Percentiles rank a stretch among this genome's conserved stretches.
phyloP scores from a whole-genome alignment of 768 basidiomycete genomes.

The Phanerodontia chrysosporium region DNA sequence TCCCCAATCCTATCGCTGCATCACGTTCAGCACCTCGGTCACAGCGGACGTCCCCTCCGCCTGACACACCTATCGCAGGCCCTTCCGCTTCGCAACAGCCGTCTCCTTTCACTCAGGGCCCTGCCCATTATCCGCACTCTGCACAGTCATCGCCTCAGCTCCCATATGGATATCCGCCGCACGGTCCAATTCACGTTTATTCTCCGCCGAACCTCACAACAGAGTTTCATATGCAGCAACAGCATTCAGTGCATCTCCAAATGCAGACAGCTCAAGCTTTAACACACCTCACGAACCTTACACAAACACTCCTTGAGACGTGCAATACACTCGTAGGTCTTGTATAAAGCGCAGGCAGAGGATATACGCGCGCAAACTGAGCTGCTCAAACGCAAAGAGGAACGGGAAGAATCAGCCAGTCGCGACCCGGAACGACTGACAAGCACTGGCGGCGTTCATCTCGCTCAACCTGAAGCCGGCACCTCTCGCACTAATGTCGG shows the following conservation, averaged over 20 bases:
- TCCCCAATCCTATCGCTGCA: neutral
- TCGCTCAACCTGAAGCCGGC: neutral
- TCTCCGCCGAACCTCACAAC: neutral
- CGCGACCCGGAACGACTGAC: neutral
- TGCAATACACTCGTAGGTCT: constrained; percentile 44
- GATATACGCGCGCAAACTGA: constrained; percentile 69
- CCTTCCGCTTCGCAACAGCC: neutral
- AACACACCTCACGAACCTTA: constrained; percentile 43
- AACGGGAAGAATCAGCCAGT: constrained; percentile 63
- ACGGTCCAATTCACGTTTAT: neutral
- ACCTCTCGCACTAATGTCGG: neutral
- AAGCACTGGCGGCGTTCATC: neutral
- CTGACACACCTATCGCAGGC: neutral
- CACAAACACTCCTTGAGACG: constrained; percentile 52
- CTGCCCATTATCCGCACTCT: neutral
- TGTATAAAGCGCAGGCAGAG: constrained; percentile 63
- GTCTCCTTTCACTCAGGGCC: neutral
- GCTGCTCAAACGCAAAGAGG: constrained; percentile 60
- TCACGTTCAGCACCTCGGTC: neutral
- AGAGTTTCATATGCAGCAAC: neutral
- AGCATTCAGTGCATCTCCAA: constrained; percentile 5
- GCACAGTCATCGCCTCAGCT: neutral
- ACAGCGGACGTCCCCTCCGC: neutral
- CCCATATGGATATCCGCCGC: neutral
- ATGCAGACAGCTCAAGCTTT: constrained; percentile 28